Evolutionary conservation across 2,329 filamentous ascomycete genomes (phyloP), one percentile per base, ranked within the genome.

Genomic region (Thyridium curvatum): DNA sequence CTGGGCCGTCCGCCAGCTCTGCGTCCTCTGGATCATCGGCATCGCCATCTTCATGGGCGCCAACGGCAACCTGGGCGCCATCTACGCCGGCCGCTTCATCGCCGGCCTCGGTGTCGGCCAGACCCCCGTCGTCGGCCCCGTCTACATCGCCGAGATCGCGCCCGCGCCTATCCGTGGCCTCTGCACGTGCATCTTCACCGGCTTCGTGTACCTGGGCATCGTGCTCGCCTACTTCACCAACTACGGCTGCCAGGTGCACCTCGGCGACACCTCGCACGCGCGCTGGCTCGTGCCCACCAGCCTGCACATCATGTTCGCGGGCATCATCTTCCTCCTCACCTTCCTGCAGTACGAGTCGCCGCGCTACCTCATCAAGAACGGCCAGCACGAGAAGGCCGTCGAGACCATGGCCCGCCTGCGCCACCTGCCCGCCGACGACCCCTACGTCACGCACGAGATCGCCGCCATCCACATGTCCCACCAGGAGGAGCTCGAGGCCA

Each of bases 201-300:
- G 79, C 2, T 69, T 82, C 34, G 84, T 89, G 12, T 89, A 89
- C 52, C 58, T 85, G 36, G 84, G 84, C 16, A 86, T 88, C 44
- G 82, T 88, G 51, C 68, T 89, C 14, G 82, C 81, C 9, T 90
- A 88, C 62, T 89, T 87, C 50, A 76, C 82, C 40, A 83, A 79
- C 56, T 82, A 79, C 52, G 79, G 79, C 42, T 64, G 61, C 34
- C 55, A 66, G 42, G 38, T 76, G 18, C 61, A 76, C 52, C 61
- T 77, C 21, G 54, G 59, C n/a, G 61, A 65, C 31, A 46, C 55
- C 14, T 65, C 62, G 8, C 58, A 65, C 43, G 63, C 66, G 41
- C 67, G 69, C 47, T 77, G 73, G 73, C 53, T 38, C 28, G 72
- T 86, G 0, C 84, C 85, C 1, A 86, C 82, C 37, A 79, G 77